These are phyloP conservation scores for Phalaenopsis equestris DNA, from an alignment of 106 monocot species.

Conservation along the genomic window DNA sequence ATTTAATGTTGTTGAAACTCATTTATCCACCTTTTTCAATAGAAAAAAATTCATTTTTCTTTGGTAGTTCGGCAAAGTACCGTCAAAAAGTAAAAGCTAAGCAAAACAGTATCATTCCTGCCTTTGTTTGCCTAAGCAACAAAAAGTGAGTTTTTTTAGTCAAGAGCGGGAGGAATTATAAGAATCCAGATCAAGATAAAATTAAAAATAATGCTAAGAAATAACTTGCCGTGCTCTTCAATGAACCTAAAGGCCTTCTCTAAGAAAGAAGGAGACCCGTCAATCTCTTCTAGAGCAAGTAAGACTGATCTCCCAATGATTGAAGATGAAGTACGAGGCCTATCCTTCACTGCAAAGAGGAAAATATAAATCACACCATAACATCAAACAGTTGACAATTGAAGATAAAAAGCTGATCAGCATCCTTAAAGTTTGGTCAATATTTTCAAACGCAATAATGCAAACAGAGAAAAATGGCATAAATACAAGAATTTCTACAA, in stretches of 20 bases:
- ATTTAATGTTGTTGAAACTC: background rate
- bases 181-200: background rate
- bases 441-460: background rate
- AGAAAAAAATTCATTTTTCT: background rate
- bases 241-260: slow-evolving; percentile 92
- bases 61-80: background rate
- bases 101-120: background rate
- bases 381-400: background rate
- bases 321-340: slow-evolving; percentile 17
- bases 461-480: background rate
- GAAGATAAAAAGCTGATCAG: background rate
- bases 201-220: slow-evolving; percentile 7
- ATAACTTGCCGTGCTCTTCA: slow-evolving; percentile 63
- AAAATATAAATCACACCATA: background rate
- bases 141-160: background rate
- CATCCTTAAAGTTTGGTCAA: background rate
- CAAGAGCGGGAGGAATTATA: too few species aligned
- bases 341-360: slow-evolving; percentile 41
- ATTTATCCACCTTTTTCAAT: background rate
- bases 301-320: slow-evolving; percentile 57
- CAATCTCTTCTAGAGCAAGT: slow-evolving; percentile 73
- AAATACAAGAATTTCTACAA: too few species aligned
- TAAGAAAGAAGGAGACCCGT: slow-evolving; percentile 90
- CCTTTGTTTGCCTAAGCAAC: background rate
- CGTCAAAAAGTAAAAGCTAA: background rate